Base-by-base conservation (phyloP, 371 early-diverging fungal genomes). In the Dichotomocladium elegans region DNA sequence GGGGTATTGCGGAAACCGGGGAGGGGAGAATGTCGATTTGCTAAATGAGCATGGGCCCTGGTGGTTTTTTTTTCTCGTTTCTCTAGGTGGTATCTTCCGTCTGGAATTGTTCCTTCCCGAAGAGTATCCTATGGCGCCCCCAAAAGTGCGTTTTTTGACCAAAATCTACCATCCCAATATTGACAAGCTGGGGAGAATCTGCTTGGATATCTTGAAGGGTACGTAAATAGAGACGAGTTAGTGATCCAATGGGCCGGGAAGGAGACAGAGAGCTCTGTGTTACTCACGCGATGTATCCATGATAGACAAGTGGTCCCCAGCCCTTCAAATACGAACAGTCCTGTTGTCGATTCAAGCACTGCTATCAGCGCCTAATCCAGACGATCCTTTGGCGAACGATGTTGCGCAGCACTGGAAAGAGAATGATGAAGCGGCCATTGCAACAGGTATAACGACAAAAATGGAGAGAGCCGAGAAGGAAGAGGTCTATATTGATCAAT, bases 111-210 rank as follows among this genome's bases (percentile, higher is more conserved):
- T 92, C 63, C 78, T 99, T 60, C 96, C 98, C 41, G 98, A 98
- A 54, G 96, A 95, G 33, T 99, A 99, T 64, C 99, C 99, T 26
- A 95, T 96, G 94, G 89, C 90, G 2, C 98, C 99, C 30, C 99
- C 99, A 46, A 95, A 95, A 70, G 95, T 99, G 41, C 92, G 95
- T 29, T 99, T 99, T 72, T 70, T 99, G 70, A 97, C 99, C 46
- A 91, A 92, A 70, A 98, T 99, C 68, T 99, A 98, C 79, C 99
- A 99, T 79, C 99, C 99, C 29, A 99, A 99, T 74, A 96, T 99
- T 67, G 99, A 99, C 77, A 93, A 93, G 70, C 86, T 94, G 34
- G 99, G 99, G 8, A 89, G 99, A 54, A 98, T 99, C 55, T 99
- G 99, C 64, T 76, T 99, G 53, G 99, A 99, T 72, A 98, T 99